These are phyloP conservation scores for Cruciata laevipes DNA, from an alignment of 257 asterid species.

Conservation along the genomic window DNA sequence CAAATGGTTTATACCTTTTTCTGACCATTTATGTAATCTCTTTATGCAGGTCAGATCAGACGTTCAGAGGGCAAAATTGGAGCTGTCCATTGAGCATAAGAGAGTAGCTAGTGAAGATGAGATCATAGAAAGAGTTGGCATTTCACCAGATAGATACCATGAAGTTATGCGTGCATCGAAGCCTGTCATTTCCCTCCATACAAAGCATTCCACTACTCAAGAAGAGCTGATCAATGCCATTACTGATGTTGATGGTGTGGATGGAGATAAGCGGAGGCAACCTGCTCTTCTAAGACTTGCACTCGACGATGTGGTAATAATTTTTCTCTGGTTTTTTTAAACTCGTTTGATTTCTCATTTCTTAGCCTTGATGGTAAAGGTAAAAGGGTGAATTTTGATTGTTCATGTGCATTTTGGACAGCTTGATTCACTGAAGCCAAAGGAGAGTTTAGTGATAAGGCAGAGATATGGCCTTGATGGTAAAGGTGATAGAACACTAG, in stretches of 20 bases:
- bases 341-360: background rate
- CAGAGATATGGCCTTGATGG: constrained; percentile 96
- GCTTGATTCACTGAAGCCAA: constrained; percentile 97
- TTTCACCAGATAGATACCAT: constrained; percentile 64
- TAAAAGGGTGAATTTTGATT: background rate
- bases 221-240: constrained; percentile 72
- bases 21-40: constrained; percentile 13
- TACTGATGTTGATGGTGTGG: constrained; percentile 64
- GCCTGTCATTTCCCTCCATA: constrained; percentile 60
- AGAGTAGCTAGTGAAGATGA: constrained; percentile 66
- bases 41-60: constrained; percentile 56
- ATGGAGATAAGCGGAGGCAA: constrained; percentile 62
- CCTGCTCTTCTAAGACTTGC: constrained; percentile 94
- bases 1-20: background rate
- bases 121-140: constrained; percentile 49
- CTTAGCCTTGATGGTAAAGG: background rate
- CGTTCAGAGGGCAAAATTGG: constrained; percentile 60
- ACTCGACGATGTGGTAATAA: constrained; percentile 80
- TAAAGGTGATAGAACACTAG: constrained; percentile 82
- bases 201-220: constrained; percentile 58
- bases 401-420: constrained; percentile 18
- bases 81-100: constrained; percentile 55
- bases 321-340: constrained; percentile 9
- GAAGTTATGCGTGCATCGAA: constrained; percentile 74
- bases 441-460: constrained; percentile 90